Evolutionary conservation across 108 stramenopile genomes (phyloP), one percentile per base, ranked within the genome.

Genomic region (Discostella pseudostelligera): DNA sequence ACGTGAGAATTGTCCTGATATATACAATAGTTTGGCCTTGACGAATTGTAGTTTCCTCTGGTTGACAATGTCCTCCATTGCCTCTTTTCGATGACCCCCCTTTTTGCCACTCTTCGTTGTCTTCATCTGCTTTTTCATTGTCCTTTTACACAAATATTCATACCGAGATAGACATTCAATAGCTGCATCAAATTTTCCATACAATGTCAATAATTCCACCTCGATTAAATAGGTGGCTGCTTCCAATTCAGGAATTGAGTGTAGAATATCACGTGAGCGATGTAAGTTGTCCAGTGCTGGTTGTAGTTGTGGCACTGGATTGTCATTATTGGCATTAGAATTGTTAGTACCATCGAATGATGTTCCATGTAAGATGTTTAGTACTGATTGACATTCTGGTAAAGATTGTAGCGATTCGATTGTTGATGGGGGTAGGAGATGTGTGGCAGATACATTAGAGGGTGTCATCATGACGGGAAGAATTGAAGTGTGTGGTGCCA

Each of bases 191-290:
- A 58, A 69, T 26, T 76, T 12, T 6, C 75, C 75, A 20, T 17
- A 12, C 0, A 44, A 29, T 39, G 54, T 32, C 9, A 17, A 21
- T 8, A 74, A 25, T 21, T 65, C 65, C 26, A 49, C 47, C 9
- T 66, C 65, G 42, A 74, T 17, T 14, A 74, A 40, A 47, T 54
- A 56, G 0, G 65, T 67, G 6, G 65, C 45, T 0, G 36, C 19
- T 3, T 66, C 36, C 14, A 67, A 32, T 21, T 74, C 65, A 6
- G 51, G 53, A 3, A 62, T 4, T 3, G 54, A 24, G 2, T 16
- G 60, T 6, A 74, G 45, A 8, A 74, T 67, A 9, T 74, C 73
- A n/a, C 65, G 29, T n/a, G 73, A 58, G 55, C 73, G 49, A 44
- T 67, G 56, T 39, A 74, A 13, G 13, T 67, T 67, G 35, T 46